Evolutionary conservation across 202 grass and related monocot genomes (phyloP).

Genomic region (Brachypodium distachyon): DNA sequence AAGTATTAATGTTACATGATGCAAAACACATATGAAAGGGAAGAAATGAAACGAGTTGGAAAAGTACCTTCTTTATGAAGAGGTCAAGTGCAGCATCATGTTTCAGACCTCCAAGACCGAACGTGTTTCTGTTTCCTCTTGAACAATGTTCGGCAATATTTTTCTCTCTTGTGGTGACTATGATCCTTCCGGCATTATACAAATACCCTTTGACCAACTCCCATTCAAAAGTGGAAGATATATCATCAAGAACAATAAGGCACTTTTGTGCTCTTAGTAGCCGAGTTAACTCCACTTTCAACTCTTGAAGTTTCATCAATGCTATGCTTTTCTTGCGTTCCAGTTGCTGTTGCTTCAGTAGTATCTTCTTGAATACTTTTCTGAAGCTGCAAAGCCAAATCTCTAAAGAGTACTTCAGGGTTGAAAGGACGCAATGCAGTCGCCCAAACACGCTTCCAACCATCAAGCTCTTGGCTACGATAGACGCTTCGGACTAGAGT

Average conservation of each 20-base stretch:
- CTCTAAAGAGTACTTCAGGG: background rate
- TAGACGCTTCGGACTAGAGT: background rate
- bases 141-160: background rate
- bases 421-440: background rate
- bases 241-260: conserved; percentile 5
- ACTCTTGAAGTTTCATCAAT: background rate
- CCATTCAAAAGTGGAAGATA: background rate
- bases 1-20: too few species aligned
- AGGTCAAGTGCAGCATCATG: background rate
- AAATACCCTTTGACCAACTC: background rate
- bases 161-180: conserved; percentile 5
- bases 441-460: conserved; percentile 1
- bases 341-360: background rate
- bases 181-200: background rate
- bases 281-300: background rate
- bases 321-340: background rate
- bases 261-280: background rate
- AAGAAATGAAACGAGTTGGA: background rate
- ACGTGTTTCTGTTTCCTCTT: background rate
- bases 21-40: background rate
- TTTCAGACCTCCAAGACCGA: background rate
- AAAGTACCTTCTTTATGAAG: conserved; percentile 4
- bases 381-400: background rate
- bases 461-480: background rate
- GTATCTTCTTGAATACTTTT: background rate